Evolutionary conservation across 2,329 filamentous ascomycete genomes (phyloP).

Genomic region (Stemphylium beticola): DNA sequence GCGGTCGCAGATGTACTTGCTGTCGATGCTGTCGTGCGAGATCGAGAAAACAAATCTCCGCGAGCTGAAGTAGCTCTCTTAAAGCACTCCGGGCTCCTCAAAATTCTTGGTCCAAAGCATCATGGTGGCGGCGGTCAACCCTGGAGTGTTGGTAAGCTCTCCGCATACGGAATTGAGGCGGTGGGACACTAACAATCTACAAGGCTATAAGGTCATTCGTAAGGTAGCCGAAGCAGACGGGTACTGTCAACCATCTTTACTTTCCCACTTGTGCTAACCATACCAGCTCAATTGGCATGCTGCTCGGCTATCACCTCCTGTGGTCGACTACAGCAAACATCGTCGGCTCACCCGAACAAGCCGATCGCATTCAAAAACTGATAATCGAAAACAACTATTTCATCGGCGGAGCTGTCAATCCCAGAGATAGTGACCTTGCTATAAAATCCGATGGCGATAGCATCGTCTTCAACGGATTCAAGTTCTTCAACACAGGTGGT

Average conservation of each 20-base stretch:
- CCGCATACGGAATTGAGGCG: neutral
- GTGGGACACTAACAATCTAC: neutral
- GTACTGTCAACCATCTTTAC: constrained; percentile 33
- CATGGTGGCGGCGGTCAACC: constrained; percentile 61
- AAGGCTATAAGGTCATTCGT: constrained; percentile 61
- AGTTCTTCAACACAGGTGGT: constrained; percentile 72
- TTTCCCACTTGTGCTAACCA: neutral
- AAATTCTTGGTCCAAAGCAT: constrained; percentile 57
- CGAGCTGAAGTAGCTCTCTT: constrained; percentile 59
- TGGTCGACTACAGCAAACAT: constrained; percentile 68
- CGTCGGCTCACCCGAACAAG: constrained; percentile 66
- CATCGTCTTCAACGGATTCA: constrained; percentile 66
- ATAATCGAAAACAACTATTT: constrained; percentile 71
- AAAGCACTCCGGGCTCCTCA: constrained; percentile 59
- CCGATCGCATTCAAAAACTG: constrained; percentile 61
- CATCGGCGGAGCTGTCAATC: constrained; percentile 69
- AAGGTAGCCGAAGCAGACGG: constrained; percentile 70
- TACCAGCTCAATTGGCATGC: constrained; percentile 64
- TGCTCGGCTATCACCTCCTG: constrained; percentile 69
- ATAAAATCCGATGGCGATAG: constrained; percentile 62
- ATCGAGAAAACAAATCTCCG: constrained; percentile 61
- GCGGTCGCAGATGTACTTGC: constrained; percentile 58
- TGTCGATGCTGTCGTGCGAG: constrained; percentile 55
- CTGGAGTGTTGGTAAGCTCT: constrained; percentile 56
- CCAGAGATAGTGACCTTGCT: constrained; percentile 66